Evolutionary conservation across 2,329 filamentous ascomycete species (phyloP).

Genomic region (Diplocarpon mali): DNA sequence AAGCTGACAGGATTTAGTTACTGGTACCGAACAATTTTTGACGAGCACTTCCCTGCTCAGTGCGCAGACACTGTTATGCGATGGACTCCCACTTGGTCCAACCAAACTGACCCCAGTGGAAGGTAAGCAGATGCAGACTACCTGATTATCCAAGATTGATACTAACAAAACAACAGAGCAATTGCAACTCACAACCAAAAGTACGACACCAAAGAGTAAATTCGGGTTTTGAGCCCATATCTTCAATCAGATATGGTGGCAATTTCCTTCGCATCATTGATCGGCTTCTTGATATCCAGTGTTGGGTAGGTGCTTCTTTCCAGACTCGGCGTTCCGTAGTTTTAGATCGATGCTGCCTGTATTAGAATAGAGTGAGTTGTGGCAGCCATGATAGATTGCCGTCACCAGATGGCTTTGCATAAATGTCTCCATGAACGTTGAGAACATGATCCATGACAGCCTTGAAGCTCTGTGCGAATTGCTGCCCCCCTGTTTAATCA

Average conservation of each 20-base stretch:
- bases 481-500: slow-evolving; percentile 1
- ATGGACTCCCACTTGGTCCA: slow-evolving; percentile 96
- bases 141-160: neutral
- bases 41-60: slow-evolving; percentile 90
- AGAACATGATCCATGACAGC: too few relatives aligned
- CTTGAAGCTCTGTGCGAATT: too few relatives aligned
- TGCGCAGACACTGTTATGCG: slow-evolving; percentile 90
- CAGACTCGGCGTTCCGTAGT: slow-evolving; percentile 1
- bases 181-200: slow-evolving; percentile 67
- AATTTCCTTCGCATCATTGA: neutral
- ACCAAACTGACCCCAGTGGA: slow-evolving; percentile 91
- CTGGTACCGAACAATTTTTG: slow-evolving; percentile 98
- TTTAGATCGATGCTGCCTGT: slow-evolving; percentile 1
- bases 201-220: slow-evolving; percentile 40
- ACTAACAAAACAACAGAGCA: slow-evolving; percentile 40
- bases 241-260: neutral
- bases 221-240: too few relatives aligned
- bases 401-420: too few relatives aligned
- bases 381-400: neutral
- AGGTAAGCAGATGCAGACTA: slow-evolving; percentile 17
- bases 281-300: neutral
- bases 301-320: too few relatives aligned
- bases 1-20: slow-evolving; percentile 41
- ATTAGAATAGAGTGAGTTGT: slow-evolving; percentile 2
- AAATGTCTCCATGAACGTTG: too few relatives aligned